A percentile compares a stretch with the other conserved stretches of the same genome.
Conservation (phyloP, 2,329 filamentous ascomycete species). For the Aspergillus sp. region DNA sequence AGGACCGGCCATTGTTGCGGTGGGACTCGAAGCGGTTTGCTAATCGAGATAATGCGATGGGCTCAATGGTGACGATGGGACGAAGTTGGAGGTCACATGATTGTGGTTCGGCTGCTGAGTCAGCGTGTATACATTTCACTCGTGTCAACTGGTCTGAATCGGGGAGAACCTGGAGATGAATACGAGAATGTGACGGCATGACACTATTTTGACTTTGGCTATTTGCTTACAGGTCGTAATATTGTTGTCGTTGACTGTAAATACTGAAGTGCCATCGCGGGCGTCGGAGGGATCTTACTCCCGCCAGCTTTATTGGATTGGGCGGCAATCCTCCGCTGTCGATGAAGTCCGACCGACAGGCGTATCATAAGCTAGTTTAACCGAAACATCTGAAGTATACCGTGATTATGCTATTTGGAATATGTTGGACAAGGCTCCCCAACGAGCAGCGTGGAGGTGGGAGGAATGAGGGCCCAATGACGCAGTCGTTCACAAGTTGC, state of each 20-base stretch:
- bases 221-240: too few species aligned
- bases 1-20: conserved; percentile 52
- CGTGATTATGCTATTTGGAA: not conserved
- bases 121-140: not conserved
- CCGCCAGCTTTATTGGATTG: not conserved
- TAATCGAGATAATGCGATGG: conserved; percentile 5
- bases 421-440: not conserved
- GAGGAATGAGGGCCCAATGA: not conserved
- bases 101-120: conserved; percentile 9
- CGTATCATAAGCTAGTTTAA: not conserved
- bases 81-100: conserved; percentile 16
- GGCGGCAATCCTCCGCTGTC: conserved; percentile 1
- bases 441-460: not conserved
- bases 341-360: not conserved
- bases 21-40: conserved; percentile 4
- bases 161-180: too few species aligned
- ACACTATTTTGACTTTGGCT: too few species aligned
- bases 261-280: not conserved
- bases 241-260: too few species aligned
- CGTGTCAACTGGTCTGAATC: too few species aligned
- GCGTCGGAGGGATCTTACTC: not conserved
- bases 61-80: conserved; percentile 12
- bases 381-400: not conserved
- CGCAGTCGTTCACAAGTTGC: conserved; percentile 7
- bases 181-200: too few species aligned